These are phyloP conservation scores for Holtermanniella nyarrowii DNA, from an alignment of 768 basidiomycete genomes.

Conservation along the genomic window DNA sequence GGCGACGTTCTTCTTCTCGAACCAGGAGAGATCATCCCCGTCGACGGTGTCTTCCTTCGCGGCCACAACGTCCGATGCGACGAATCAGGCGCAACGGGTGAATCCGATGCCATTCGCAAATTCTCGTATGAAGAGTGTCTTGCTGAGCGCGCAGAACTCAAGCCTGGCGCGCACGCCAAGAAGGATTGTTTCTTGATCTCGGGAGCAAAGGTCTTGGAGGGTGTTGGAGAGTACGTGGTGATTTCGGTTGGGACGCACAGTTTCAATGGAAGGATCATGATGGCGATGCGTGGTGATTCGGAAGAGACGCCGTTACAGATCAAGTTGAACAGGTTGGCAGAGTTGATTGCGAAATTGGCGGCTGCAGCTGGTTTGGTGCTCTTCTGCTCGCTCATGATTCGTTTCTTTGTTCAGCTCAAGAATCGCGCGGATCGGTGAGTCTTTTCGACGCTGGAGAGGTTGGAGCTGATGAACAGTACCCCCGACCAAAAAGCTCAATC, in stretches of 20 bases:
- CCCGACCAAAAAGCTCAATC: slow-evolving; percentile 74
- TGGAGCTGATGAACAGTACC: slow-evolving; percentile 44
- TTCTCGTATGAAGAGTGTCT: slow-evolving; percentile 64
- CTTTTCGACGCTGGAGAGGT: not conserved
- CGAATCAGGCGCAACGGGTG: slow-evolving; percentile 92
- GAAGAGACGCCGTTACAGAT: slow-evolving; percentile 87
- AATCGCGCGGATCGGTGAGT: slow-evolving; percentile 52
- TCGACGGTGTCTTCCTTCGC: slow-evolving; percentile 84
- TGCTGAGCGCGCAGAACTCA: slow-evolving; percentile 44
- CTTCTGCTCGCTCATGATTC: slow-evolving; percentile 77
- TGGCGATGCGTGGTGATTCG: slow-evolving; percentile 77
- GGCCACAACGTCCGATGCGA: slow-evolving; percentile 94
- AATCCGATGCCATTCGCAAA: slow-evolving; percentile 92
- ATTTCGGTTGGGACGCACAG: slow-evolving; percentile 84
- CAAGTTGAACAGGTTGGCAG: slow-evolving; percentile 88
- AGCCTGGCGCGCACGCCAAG: slow-evolving; percentile 46
- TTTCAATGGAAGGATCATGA: slow-evolving; percentile 96
- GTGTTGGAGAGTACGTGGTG: slow-evolving; percentile 83
- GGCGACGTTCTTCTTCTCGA: slow-evolving; percentile 86
- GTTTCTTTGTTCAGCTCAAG: slow-evolving; percentile 83
- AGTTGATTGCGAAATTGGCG: slow-evolving; percentile 87
- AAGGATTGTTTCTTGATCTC: slow-evolving; percentile 85
- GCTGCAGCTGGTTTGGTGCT: slow-evolving; percentile 68
- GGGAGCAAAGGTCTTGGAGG: slow-evolving; percentile 87
- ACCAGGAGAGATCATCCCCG: slow-evolving; percentile 91